Conservation (phyloP, 768 basidiomycete genomes). For the Grammothele lineata region DNA sequence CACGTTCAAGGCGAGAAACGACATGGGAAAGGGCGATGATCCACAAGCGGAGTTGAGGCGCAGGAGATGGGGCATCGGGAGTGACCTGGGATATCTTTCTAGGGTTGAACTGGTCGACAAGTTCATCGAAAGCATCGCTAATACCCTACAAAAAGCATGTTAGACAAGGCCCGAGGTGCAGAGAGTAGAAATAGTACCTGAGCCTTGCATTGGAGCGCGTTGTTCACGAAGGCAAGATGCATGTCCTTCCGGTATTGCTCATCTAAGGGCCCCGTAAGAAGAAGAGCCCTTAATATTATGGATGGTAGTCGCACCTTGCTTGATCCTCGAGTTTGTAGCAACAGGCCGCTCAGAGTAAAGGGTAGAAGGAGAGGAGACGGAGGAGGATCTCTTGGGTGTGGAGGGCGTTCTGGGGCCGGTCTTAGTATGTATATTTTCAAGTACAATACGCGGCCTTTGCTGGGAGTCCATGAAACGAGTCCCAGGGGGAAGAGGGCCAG, state of each 20-base stretch:
- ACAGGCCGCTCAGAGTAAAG: constrained; percentile 47
- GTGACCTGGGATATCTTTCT: constrained; percentile 35
- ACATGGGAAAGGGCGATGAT: constrained; percentile 87
- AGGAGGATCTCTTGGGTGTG: constrained; percentile 13
- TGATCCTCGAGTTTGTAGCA: constrained; percentile 74
- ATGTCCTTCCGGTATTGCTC: constrained; percentile 77
- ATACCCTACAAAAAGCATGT: constrained; percentile 55
- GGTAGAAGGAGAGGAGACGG: constrained; percentile 22
- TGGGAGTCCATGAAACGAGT: constrained; percentile 41
- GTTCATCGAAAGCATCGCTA: constrained; percentile 77
- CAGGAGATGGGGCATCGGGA: constrained; percentile 28
- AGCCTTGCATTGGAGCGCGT: constrained; percentile 71
- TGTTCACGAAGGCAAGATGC: constrained; percentile 79
- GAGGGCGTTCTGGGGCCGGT: constrained; percentile 30
- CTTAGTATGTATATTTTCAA: constrained; percentile 37
- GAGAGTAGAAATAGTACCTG: constrained; percentile 43
- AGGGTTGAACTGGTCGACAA: constrained; percentile 80
- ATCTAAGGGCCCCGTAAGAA: constrained; percentile 30
- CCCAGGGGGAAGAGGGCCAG: constrained; percentile 49
- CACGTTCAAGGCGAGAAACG: constrained; percentile 82
- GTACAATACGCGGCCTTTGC: constrained; percentile 32
- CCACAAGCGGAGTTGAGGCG: constrained; percentile 69
- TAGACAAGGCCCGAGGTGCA: constrained; percentile 11
- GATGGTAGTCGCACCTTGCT: constrained; percentile 37
- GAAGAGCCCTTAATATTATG: no score